A percentile compares a stretch with the other conserved stretches of the same genome.
Conservation (phyloP, 495 filamentous ascomycete species). For the Mytilinidion resinicola region DNA sequence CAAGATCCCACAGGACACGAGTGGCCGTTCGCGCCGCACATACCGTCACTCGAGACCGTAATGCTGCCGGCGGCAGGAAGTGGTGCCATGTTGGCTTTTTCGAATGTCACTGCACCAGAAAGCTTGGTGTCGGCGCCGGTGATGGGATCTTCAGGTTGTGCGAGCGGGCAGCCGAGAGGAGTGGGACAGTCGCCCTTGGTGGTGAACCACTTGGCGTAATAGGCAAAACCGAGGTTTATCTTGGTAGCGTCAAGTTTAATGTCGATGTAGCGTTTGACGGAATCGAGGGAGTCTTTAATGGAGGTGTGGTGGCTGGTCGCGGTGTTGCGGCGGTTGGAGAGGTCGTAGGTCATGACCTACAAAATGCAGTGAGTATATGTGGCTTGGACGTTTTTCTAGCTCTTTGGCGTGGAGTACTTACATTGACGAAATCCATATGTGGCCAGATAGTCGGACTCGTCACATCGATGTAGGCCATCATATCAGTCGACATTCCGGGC, state of each 20-base stretch:
- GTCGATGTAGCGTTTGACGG: slow-evolving; percentile 54
- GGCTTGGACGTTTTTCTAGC: not conserved
- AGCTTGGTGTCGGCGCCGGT: slow-evolving; percentile 50
- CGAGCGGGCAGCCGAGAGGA: slow-evolving; percentile 58
- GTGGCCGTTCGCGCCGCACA: slow-evolving; percentile 12
- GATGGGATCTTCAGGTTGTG: slow-evolving; percentile 55
- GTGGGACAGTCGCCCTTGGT: slow-evolving; percentile 47
- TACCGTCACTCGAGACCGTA: slow-evolving; percentile 7
- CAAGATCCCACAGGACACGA: slow-evolving; percentile 11
- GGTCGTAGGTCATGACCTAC: slow-evolving; percentile 62
- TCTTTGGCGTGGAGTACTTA: slow-evolving; percentile 27
- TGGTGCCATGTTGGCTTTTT: slow-evolving; percentile 16
- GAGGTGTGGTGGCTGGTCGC: slow-evolving; percentile 62
- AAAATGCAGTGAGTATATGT: not conserved
- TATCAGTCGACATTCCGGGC: slow-evolving; percentile 60
- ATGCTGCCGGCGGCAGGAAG: slow-evolving; percentile 1
- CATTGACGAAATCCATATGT: slow-evolving; percentile 66
- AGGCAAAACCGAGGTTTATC: slow-evolving; percentile 68
- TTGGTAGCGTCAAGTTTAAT: slow-evolving; percentile 51
- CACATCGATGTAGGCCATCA: slow-evolving; percentile 64
- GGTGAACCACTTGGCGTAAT: slow-evolving; percentile 67
- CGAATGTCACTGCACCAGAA: slow-evolving; percentile 23
- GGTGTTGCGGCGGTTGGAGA: slow-evolving; percentile 69
- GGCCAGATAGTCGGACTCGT: slow-evolving; percentile 57
- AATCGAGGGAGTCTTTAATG: slow-evolving; percentile 47